Base-by-base conservation (phyloP, 2,329 filamentous ascomycete species). In the Parastagonospora avenae region DNA sequence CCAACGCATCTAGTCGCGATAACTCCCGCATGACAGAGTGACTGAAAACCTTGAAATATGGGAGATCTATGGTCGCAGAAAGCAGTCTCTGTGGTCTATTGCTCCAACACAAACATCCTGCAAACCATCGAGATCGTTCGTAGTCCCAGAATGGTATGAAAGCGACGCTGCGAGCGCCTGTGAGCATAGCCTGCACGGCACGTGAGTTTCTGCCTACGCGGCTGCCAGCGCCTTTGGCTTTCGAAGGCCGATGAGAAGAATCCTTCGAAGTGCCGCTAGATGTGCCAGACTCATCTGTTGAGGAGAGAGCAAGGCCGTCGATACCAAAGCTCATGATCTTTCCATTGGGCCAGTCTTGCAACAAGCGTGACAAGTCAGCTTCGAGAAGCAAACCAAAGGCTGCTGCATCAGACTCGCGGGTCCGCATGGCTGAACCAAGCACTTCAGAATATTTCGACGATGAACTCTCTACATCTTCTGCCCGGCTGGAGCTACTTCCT, bases 11-110 rank as follows among this genome's bases (percentile, higher is more conserved):
- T 40, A 83, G 53, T 2, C 80, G 75, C 0, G 79, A 77, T 1
- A 86, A 72, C 46, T 87, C 83, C 0, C 81, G 77, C 75, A 85
- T 84, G 12, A 83, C 80, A 0, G 80, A 78, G 46, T 80, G 79
- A 19, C 71, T 67, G 45, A 75, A 74, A 0, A 72, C 58, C 31
- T 66, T 71, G 46, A 73, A 68, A n/a, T 70, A 74, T 1, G 59
- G 45, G 4, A 75, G 51, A 39, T 75, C 71, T 19, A 66, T 58
- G 4, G 59, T 60, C 1, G 59, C 39, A 0, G 66, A 69, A 3
- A 74, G 57, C 9, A 69, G n/a, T 15, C 68, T 63, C 11, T 66
- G 59, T 2, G 59, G 54, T 33, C 59, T 57, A 2, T 66, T 71
- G 6, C 62, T 71, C 72, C 72, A 75, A 27, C 67, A 70, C 1